Conservation (phyloP, 768 basidiomycete genomes). For the Pisolithus tinctorius region DNA sequence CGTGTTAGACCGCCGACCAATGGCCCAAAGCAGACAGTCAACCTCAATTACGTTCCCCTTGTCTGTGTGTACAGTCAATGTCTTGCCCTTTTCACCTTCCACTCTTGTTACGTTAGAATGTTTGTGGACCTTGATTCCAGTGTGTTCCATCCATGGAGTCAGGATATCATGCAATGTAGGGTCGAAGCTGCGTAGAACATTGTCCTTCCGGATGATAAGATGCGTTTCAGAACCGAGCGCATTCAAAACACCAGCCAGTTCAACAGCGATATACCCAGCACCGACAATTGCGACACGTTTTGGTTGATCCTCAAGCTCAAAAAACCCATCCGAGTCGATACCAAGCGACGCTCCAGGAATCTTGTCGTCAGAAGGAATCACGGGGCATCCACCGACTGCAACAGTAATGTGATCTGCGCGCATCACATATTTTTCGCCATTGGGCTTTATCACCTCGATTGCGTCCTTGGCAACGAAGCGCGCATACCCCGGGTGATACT, state of each 20-base stretch:
- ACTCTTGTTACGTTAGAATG: constrained; percentile 67
- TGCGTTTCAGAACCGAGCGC: constrained; percentile 89
- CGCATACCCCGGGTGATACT: constrained; percentile 76
- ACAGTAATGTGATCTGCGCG: constrained; percentile 72
- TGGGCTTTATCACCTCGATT: constrained; percentile 65
- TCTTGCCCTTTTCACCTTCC: constrained; percentile 64
- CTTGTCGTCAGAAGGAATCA: constrained; percentile 64
- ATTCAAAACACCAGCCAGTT: constrained; percentile 92
- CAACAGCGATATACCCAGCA: constrained; percentile 97
- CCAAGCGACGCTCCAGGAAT: constrained; percentile 90
- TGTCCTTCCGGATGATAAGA: constrained; percentile 83
- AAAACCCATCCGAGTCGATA: constrained; percentile 94
- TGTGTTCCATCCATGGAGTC: constrained; percentile 90
- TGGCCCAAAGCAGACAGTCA: constrained; percentile 89
- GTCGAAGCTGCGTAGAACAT: constrained; percentile 91
- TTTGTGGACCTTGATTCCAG: constrained; percentile 86
- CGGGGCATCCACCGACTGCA: constrained; percentile 83
- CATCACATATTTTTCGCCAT: constrained; percentile 66
- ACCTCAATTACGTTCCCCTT: constrained; percentile 75
- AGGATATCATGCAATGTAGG: constrained; percentile 74
- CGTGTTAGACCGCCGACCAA: constrained; percentile 83
- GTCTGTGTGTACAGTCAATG: constrained; percentile 71
- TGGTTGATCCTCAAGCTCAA: constrained; percentile 84
- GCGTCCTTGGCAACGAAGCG: constrained; percentile 61
- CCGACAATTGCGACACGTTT: constrained; percentile 92